Conservation (phyloP, 2,329 filamentous ascomycete species). For the Dactylellina sp. region DNA sequence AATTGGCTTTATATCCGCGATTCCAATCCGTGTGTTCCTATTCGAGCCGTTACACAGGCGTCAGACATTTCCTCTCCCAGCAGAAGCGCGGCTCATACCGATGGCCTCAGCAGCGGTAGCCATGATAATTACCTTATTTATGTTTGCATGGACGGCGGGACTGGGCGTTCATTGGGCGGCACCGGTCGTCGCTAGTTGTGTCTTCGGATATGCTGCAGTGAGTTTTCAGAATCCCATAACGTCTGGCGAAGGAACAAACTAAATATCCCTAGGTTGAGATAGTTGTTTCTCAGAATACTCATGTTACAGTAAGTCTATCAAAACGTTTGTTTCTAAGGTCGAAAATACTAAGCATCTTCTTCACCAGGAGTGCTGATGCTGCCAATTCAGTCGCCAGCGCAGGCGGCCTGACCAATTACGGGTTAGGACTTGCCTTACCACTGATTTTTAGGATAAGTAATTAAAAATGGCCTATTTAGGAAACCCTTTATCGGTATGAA, state of each 20-base stretch:
- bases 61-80: background rate
- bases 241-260: too few relatives aligned
- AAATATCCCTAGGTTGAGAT: slow-evolving; percentile 16
- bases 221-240: background rate
- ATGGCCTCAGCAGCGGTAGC: slow-evolving; percentile 22
- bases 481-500: too few relatives aligned
- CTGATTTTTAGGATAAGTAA: slow-evolving; percentile 30
- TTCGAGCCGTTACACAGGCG: slow-evolving; percentile 23
- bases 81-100: slow-evolving; percentile 26
- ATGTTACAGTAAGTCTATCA: slow-evolving; percentile 22
- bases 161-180: slow-evolving; percentile 17
- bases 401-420: slow-evolving; percentile 20
- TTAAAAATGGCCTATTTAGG: too few relatives aligned
- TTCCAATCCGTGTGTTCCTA: slow-evolving; percentile 18
- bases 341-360: background rate
- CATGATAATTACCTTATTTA: slow-evolving; percentile 16
- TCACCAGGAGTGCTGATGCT: slow-evolving; percentile 13
- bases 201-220: slow-evolving; percentile 37
- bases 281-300: slow-evolving; percentile 16
- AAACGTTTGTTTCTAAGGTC: background rate
- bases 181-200: slow-evolving; percentile 12
- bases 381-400: slow-evolving; percentile 18
- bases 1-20: slow-evolving; percentile 11
- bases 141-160: slow-evolving; percentile 39
- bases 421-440: slow-evolving; percentile 21